Evolutionary conservation across 371 early-diverging fungal species (phyloP).

Genomic region (Mucor sp.): DNA sequence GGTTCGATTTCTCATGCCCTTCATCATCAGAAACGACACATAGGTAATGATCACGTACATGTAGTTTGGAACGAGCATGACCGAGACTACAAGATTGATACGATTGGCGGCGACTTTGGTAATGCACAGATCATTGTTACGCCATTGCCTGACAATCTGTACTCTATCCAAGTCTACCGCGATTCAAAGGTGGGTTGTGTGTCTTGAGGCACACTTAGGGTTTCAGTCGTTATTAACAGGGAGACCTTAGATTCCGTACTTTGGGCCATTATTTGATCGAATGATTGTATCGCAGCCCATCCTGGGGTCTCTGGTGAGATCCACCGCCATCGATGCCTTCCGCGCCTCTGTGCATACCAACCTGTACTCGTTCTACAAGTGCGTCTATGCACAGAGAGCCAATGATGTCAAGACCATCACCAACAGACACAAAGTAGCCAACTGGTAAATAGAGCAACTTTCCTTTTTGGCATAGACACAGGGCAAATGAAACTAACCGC

Average conservation of each 20-base stretch:
- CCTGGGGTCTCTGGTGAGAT: slow-evolving; percentile 82
- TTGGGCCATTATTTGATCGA: slow-evolving; percentile 86
- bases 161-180: slow-evolving; percentile 72
- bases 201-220: slow-evolving; percentile 6
- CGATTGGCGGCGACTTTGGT: slow-evolving; percentile 97
- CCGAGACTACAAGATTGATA: slow-evolving; percentile 79
- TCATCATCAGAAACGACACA: slow-evolving; percentile 84
- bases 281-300: slow-evolving; percentile 77
- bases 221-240: slow-evolving; percentile 2
- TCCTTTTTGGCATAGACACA: not conserved
- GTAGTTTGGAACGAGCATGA: slow-evolving; percentile 96
- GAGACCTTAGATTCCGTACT: slow-evolving; percentile 57
- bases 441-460: slow-evolving; percentile 39
- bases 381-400: slow-evolving; percentile 56
- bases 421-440: slow-evolving; percentile 59
- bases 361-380: slow-evolving; percentile 45
- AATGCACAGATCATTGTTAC: slow-evolving; percentile 91
- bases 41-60: slow-evolving; percentile 98
- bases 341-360: slow-evolving; percentile 57
- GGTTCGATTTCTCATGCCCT: not conserved
- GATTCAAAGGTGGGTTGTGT: slow-evolving; percentile 62
- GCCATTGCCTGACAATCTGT: slow-evolving; percentile 74
- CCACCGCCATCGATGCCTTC: slow-evolving; percentile 81
- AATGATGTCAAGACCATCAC: slow-evolving; percentile 64
- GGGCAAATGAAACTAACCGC: not conserved